These are phyloP conservation scores for Marchantia polymorpha DNA, from an alignment of 225 moss, liverwort and hornwort genomes.

Conservation along the genomic window DNA sequence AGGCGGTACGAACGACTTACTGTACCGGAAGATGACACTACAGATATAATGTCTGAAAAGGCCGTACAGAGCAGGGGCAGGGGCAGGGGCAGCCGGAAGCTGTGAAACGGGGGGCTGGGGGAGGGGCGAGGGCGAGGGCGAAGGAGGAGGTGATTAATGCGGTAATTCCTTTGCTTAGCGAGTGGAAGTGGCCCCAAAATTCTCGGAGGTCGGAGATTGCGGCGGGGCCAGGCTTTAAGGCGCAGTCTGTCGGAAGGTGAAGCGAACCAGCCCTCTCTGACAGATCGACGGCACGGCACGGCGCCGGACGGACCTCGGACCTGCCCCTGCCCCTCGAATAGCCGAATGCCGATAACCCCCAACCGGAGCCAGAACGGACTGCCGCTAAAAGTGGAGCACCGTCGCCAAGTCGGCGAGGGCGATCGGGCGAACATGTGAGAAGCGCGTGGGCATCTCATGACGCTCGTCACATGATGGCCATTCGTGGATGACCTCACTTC, in stretches of 20 bases:
- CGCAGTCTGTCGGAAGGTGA: constrained; percentile 9
- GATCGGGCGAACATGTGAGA: background rate
- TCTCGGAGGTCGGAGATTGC: constrained; percentile 13
- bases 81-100: background rate
- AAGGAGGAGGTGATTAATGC: background rate
- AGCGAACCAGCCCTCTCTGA: background rate
- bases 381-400: background rate
- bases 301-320: no score
- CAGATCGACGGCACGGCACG: background rate
- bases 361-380: background rate
- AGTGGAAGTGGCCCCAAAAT: background rate
- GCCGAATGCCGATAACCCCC: no score
- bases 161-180: background rate
- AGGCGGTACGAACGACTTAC: background rate
- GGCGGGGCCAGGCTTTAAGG: constrained; percentile 6
- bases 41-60: background rate
- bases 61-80: background rate
- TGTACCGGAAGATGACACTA: background rate
- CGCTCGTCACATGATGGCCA: background rate
- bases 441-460: constrained; percentile 4
- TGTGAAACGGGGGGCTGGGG: background rate
- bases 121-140: background rate
- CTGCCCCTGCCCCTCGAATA: no score
- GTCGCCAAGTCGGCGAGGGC: background rate
- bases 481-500: background rate